phyloP scores from a whole-genome alignment of 805 yeast genomes.

The Jamesozyma rosinii region DNA sequence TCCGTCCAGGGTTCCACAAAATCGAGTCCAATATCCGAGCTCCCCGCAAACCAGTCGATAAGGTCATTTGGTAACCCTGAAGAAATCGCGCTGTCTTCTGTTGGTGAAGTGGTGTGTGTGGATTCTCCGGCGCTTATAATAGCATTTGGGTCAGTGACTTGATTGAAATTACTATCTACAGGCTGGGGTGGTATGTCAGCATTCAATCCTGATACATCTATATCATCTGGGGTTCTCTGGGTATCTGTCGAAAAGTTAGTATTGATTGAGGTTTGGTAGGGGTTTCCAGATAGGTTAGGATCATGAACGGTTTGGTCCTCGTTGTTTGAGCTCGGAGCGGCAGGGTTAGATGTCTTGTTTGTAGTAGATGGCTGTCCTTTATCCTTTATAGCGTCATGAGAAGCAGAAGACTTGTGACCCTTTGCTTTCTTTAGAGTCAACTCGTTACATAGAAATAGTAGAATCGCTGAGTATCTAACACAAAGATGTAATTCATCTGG shows the following conservation, averaged over 20 bases:
- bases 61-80: constrained; percentile 24
- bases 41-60: constrained; percentile 43
- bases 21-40: constrained; percentile 44
- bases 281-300: neutral
- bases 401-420: constrained; percentile 4
- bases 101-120: neutral
- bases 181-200: neutral
- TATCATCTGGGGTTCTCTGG: neutral
- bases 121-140: neutral
- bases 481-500: constrained; percentile 86
- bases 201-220: neutral
- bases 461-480: constrained; percentile 65
- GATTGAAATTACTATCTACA: neutral
- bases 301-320: neutral
- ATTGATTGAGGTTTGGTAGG: neutral
- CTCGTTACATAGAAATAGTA: constrained; percentile 68
- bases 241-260: neutral
- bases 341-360: neutral
- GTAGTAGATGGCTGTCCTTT: neutral
- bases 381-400: constrained; percentile 3
- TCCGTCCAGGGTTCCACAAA: constrained; percentile 75
- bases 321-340: neutral
- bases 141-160: neutral
- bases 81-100: neutral
- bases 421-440: constrained; percentile 42